These are phyloP conservation scores for Pseudogymnoascus sp. DNA, from an alignment of 2,329 filamentous ascomycete genomes.

Conservation along the genomic window DNA sequence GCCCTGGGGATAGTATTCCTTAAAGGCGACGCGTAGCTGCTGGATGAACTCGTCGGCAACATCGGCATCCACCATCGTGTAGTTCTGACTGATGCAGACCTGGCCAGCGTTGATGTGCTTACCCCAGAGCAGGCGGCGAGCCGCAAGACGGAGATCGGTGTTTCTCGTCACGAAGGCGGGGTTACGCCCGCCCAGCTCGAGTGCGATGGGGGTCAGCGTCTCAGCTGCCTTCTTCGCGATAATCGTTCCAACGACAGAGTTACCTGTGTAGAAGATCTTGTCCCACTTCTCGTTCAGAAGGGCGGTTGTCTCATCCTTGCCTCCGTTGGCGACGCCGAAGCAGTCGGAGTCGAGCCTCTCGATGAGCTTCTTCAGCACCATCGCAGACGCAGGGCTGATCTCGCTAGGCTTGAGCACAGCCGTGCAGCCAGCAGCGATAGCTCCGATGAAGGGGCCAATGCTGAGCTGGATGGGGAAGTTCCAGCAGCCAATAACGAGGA, in stretches of 20 bases:
- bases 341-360: conserved; percentile 68
- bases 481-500: conserved; percentile 84
- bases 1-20: conserved; percentile 78
- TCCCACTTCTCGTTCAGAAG: conserved; percentile 88
- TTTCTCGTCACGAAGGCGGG: conserved; percentile 85
- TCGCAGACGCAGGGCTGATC: conserved; percentile 64
- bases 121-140: conserved; percentile 77
- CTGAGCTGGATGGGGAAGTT: conserved; percentile 87
- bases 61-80: conserved; percentile 72
- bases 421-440: conserved; percentile 87
- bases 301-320: conserved; percentile 68
- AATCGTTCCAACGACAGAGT: conserved; percentile 70
- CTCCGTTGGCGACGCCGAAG: conserved; percentile 75
- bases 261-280: conserved; percentile 96
- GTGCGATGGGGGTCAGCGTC: conserved; percentile 75
- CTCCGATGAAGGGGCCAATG: conserved; percentile 72
- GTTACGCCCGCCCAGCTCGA: conserved; percentile 88
- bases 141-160: conserved; percentile 71
- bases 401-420: conserved; percentile 89
- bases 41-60: conserved; percentile 64
- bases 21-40: conserved; percentile 62
- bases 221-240: conserved; percentile 84
- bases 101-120: conserved; percentile 85
- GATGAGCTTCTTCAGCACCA: conserved; percentile 71
- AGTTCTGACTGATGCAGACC: conserved; percentile 89